Conservation (phyloP, 768 basidiomycete genomes). For the Termitomyces sp. region DNA sequence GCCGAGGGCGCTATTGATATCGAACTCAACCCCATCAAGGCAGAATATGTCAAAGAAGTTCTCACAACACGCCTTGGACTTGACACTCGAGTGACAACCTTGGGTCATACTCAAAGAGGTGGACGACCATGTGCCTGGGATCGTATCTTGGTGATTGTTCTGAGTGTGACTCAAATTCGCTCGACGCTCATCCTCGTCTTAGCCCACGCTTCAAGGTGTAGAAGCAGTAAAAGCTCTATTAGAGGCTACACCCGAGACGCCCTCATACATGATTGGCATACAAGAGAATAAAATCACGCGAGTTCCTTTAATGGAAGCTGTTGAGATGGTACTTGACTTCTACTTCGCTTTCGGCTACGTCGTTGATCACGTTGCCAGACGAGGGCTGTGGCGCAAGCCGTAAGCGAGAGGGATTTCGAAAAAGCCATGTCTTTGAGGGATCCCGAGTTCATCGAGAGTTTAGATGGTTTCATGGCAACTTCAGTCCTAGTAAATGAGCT, state of each 20-base stretch:
- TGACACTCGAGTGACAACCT: conserved; percentile 93
- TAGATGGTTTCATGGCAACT: conserved; percentile 78
- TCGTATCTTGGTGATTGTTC: conserved; percentile 71
- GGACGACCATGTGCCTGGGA: conserved; percentile 92
- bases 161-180: not conserved
- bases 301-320: conserved; percentile 90
- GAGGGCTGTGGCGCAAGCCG: conserved; percentile 77
- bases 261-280: conserved; percentile 97
- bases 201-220: conserved; percentile 94
- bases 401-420: conserved; percentile 78
- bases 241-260: conserved; percentile 83
- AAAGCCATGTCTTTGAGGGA: conserved; percentile 89
- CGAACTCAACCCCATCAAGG: conserved; percentile 83
- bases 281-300: conserved; percentile 94
- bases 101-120: conserved; percentile 96
- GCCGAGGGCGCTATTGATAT: conserved; percentile 94
- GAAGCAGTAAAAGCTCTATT: conserved; percentile 90
- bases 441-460: conserved; percentile 83
- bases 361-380: conserved; percentile 48
- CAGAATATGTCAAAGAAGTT: conserved; percentile 88
- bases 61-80: conserved; percentile 83
- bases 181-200: conserved; percentile 4
- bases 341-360: not conserved
- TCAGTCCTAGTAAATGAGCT: conserved; percentile 57
- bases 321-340: conserved; percentile 59